Conservation (phyloP, 1,139 yeast species). For the Debaryomyces robertsiae region DNA sequence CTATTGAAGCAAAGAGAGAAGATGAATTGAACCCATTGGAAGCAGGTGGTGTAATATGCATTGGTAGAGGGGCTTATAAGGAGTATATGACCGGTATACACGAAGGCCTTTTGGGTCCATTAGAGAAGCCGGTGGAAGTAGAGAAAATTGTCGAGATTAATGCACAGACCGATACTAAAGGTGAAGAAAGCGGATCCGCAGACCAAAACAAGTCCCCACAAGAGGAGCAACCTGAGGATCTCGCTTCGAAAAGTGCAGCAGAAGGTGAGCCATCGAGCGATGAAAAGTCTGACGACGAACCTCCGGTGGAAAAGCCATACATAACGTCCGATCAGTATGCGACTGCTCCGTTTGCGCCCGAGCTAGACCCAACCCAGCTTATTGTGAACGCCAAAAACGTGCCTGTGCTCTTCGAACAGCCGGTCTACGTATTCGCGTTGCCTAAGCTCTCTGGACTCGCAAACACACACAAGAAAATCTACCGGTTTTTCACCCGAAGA, state of each 20-base stretch:
- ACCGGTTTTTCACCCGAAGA: slow-evolving; percentile 76
- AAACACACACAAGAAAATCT: slow-evolving; percentile 74
- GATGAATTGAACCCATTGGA: slow-evolving; percentile 46
- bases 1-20: slow-evolving; percentile 43
- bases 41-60: slow-evolving; percentile 86
- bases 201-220: slow-evolving; percentile 22
- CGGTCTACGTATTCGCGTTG: slow-evolving; percentile 70
- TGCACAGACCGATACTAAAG: slow-evolving; percentile 13
- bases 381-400: slow-evolving; percentile 39
- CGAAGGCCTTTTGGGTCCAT: slow-evolving; percentile 93
- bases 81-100: slow-evolving; percentile 90
- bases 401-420: slow-evolving; percentile 71
- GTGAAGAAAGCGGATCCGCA: slow-evolving; percentile 8
- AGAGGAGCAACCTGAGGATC: slow-evolving; percentile 21
- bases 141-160: slow-evolving; percentile 25
- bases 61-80: slow-evolving; percentile 95
- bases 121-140: slow-evolving; percentile 62
- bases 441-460: slow-evolving; percentile 79
- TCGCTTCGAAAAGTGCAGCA: slow-evolving; percentile 17
- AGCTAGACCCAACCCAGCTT: slow-evolving; percentile 38
- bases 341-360: slow-evolving; percentile 60
- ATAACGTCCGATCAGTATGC: slow-evolving; percentile 59
- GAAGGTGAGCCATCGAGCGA: slow-evolving; percentile 18
- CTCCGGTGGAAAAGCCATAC: slow-evolving; percentile 64
- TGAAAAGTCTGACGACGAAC: slow-evolving; percentile 37